Base-by-base conservation (phyloP, 2,329 filamentous ascomycete species). In the Ophiosphaerella korrae region DNA sequence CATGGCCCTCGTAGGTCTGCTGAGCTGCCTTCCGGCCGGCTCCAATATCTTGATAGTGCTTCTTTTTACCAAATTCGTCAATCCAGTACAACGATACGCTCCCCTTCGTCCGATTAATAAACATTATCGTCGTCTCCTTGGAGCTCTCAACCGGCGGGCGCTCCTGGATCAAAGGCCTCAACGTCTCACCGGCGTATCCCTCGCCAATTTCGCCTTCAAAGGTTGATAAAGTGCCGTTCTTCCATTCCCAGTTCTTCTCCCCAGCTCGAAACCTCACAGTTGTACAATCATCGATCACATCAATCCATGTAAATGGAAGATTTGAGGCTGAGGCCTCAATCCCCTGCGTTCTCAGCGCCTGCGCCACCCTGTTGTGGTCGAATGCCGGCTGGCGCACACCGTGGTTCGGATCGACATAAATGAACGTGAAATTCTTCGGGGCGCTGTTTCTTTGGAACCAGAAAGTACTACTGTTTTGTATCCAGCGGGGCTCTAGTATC, bases 301-400 rank as follows among this genome's bases (percentile, higher is more conserved):
- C 45, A 35, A 63, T 63, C 48, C 38, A 59, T 1, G 21, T 39
- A 37, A 63, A 63, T 7, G 55, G 60, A 23, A 61, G 48, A 6
- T 46, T 42, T 41, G 44, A 32, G 45, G 50, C 50, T 23, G 47
- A 45, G 14, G 55, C 60, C 38, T 57, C 45, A 11, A 55, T 50
- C 3, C 49, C 53, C 12, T 52, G 41, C 29, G 46, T 32, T 45
- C 29, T 50, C 9, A 60, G 46, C 16, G 47, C 50, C 21, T 18
- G 43, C 9, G 60, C 55, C 21, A 63, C 45, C 11, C 23, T 33
- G 8, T 47, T 50, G 45, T 63, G 60, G 33, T 61, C 55, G 44
- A 63, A 61, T 16, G 48, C 55, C 11, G 58, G 55, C 40, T 43
- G 48, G 18, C 36, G 40, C 14, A 53, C 7, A 23, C 45, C 45